Base-by-base conservation (phyloP, 1,139 yeast genomes). In the Pneumocystis murina region DNA sequence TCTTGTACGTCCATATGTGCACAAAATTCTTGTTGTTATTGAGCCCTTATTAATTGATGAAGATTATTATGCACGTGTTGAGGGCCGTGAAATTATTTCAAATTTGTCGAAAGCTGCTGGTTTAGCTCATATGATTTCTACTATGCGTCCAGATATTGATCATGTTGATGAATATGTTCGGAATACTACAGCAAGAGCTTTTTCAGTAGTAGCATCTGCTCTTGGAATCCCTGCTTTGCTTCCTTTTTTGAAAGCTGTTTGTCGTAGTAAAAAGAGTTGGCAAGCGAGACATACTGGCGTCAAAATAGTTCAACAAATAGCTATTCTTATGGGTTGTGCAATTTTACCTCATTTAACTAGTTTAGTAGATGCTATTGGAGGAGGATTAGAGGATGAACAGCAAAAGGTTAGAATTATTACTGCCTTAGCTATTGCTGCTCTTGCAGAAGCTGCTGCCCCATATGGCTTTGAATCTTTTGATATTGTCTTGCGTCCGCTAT, bases 401-500 rank as follows among this genome's bases (percentile, higher is more conserved):
- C 72, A 82, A 20, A 84, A 82, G 64, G 87, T 89, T 0, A 76
- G 94, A 63, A 81, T 82, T 3, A 79, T 84, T 10, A 79, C 95
- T 0, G 96, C 96, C 0, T 75, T 80, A 41, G 84, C 96, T 0
- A 70, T 91, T 1, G 78, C 94, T 0, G 82, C 85, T 6, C 73
- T 92, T 48, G 97, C 97, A 0, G 94, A 88, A 61, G 85, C 87
- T n/a, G 83, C 91, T 0, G 79, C 82, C 30, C 98, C 98, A 0
- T 89, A 86, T 74, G 98, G 98, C 61, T 86, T 88, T 64, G 97
- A 89, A 70, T 83, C 94, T 0, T 91, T 92, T 73, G 94, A 87
- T 68, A 73, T 77, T 1, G 78, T 82, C 0, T 72, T 92, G 57
- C 92, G 87, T 67, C 88, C 91, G 0, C 74, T 89, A 7, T 90